Conservation (phyloP, 1,139 yeast genomes). For the Trichomonascaceae sp. region DNA sequence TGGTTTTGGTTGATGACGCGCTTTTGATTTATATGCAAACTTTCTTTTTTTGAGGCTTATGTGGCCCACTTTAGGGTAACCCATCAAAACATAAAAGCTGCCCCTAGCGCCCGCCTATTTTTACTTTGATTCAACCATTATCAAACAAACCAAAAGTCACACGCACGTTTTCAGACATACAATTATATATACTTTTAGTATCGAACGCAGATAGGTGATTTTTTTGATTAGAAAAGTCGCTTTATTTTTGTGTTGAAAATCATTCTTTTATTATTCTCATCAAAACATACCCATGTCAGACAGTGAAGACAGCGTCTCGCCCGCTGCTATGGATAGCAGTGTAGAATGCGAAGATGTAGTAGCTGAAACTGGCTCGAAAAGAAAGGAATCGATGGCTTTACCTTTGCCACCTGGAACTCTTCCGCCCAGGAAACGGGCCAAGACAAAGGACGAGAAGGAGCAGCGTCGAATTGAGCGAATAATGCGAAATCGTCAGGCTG, state of each 20-base stretch:
- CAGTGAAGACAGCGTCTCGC: slow-evolving; percentile 7
- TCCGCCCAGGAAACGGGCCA: slow-evolving; percentile 95
- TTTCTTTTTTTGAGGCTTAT: background rate
- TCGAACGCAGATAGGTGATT: too few relatives aligned
- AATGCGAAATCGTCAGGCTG: slow-evolving; percentile 90
- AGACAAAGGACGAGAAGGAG: slow-evolving; percentile 94
- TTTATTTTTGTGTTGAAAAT: background rate
- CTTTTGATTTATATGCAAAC: background rate
- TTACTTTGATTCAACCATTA: background rate
- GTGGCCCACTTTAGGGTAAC: background rate
- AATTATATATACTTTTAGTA: background rate
- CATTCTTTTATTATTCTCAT: background rate
- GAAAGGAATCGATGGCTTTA: slow-evolving; percentile 27
- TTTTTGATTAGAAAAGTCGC: too few relatives aligned
- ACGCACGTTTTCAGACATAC: too few relatives aligned
- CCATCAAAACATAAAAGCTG: background rate
- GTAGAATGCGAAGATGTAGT: slow-evolving; percentile 11
- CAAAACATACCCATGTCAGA: slow-evolving; percentile 1
- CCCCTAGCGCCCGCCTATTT: background rate
- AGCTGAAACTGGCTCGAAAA: slow-evolving; percentile 20
- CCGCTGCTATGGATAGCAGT: background rate
- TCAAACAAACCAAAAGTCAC: background rate
- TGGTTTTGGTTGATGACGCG: background rate
- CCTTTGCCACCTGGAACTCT: slow-evolving; percentile 43
- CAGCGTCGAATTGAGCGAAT: slow-evolving; percentile 91